Percentiles rank a stretch among this genome's conserved stretches.
Conservation (phyloP, 805 yeast species). For the Candida boleticola region DNA sequence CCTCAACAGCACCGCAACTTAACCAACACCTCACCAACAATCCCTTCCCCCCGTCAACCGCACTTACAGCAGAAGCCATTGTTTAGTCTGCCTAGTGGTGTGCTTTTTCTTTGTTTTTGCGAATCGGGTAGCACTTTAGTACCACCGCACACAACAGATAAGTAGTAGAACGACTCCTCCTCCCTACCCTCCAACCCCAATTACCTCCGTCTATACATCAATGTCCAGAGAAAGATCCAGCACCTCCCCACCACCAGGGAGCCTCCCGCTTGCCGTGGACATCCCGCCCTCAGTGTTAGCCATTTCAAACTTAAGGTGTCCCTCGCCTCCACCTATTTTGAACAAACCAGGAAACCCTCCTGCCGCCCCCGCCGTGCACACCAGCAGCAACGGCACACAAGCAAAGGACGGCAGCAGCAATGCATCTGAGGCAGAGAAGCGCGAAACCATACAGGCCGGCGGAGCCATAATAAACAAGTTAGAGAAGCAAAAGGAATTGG, state of each 20-base stretch:
- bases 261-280: conserved; percentile 10
- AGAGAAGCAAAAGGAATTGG: conserved; percentile 8
- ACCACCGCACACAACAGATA: too few relatives aligned
- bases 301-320: conserved; percentile 57
- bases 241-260: neutral
- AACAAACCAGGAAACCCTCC: conserved; percentile 15
- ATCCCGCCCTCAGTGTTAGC: conserved; percentile 53
- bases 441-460: conserved; percentile 43
- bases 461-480: conserved; percentile 40
- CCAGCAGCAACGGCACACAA: neutral
- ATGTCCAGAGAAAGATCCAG: neutral
- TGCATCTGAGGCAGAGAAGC: conserved; percentile 10
- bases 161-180: too few relatives aligned
- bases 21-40: too few relatives aligned
- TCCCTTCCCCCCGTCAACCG: too few relatives aligned
- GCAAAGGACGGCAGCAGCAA: too few relatives aligned
- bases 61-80: too few relatives aligned
- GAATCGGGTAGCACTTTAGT: too few relatives aligned
- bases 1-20: too few relatives aligned
- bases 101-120: too few relatives aligned
- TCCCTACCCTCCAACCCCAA: too few relatives aligned
- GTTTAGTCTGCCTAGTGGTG: too few relatives aligned
- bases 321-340: conserved; percentile 72
- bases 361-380: neutral
- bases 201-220: too few relatives aligned